A percentile compares a stretch with the other conserved stretches of the same genome.
Evolutionary conservation across 495 filamentous ascomycete species (phyloP).

Genomic region (Tirmania nivea): DNA sequence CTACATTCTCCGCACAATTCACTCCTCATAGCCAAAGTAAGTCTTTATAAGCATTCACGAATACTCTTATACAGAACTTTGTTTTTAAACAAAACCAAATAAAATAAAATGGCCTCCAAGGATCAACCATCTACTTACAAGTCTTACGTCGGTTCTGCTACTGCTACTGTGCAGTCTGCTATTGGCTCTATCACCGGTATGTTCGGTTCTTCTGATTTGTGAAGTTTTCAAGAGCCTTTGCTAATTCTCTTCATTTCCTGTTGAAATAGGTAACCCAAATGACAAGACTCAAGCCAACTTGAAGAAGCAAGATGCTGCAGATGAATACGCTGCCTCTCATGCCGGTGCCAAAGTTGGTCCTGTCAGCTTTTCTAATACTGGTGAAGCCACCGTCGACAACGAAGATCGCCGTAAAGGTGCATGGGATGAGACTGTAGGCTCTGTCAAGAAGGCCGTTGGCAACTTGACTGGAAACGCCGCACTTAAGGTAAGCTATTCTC

Average conservation of each 20-base stretch:
- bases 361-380: constrained; percentile 42
- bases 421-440: constrained; percentile 74
- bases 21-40: too few relatives aligned
- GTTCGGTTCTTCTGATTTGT: neutral
- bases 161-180: constrained; percentile 46
- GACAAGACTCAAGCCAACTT: constrained; percentile 28
- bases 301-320: constrained; percentile 37
- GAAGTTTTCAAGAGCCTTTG: neutral
- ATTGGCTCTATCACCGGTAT: constrained; percentile 58
- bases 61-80: too few relatives aligned
- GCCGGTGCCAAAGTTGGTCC: constrained; percentile 49
- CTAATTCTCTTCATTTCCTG: neutral
- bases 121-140: constrained; percentile 46
- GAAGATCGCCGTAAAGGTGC: constrained; percentile 45
- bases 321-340: constrained; percentile 48
- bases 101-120: constrained; percentile 2
- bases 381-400: constrained; percentile 50
- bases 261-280: constrained; percentile 12
- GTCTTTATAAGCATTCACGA: too few relatives aligned
- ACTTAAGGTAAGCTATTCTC: constrained; percentile 27
- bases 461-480: constrained; percentile 50
- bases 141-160: constrained; percentile 60
- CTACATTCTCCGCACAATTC: too few relatives aligned
- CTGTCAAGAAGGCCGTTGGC: constrained; percentile 64
- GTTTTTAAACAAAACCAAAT: neutral